phyloP scores from a whole-genome alignment of 169 alveolate genomes.

The Plasmodium chabaudi region DNA sequence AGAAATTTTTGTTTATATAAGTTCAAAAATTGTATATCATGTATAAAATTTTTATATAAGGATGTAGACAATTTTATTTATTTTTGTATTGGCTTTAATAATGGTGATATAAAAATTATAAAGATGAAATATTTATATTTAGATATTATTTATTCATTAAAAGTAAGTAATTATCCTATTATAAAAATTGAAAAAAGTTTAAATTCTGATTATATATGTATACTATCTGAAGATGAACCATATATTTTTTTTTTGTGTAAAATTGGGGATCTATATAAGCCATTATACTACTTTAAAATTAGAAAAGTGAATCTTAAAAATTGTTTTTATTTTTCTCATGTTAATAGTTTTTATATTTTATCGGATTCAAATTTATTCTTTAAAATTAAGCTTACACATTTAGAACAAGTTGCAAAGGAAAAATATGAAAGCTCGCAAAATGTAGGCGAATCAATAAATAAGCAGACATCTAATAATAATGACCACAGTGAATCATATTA shows the following conservation, averaged over 20 bases:
- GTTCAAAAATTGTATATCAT: slow-evolving; percentile 33
- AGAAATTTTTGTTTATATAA: slow-evolving; percentile 39
- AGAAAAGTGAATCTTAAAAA: background rate
- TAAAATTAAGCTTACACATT: background rate
- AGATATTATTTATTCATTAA: slow-evolving; percentile 37
- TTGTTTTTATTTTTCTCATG: slow-evolving; percentile 21
- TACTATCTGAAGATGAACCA: slow-evolving; percentile 41
- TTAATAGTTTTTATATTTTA: slow-evolving; percentile 15
- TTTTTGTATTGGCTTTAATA: slow-evolving; percentile 63
- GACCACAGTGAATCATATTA: background rate
- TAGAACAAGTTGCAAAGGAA: background rate
- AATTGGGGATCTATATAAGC: slow-evolving; percentile 10
- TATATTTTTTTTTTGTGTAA: slow-evolving; percentile 38
- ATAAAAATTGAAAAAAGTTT: slow-evolving; percentile 31
- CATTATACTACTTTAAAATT: slow-evolving; percentile 42
- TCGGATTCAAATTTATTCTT: slow-evolving; percentile 19
- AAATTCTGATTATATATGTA: slow-evolving; percentile 24
- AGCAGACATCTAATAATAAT: background rate
- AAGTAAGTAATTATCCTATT: slow-evolving; percentile 47
- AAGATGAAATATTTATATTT: slow-evolving; percentile 44
- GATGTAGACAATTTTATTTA: slow-evolving; percentile 18
- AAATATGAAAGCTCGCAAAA: background rate
- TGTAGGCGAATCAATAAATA: background rate
- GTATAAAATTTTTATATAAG: slow-evolving; percentile 24
- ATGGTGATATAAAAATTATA: slow-evolving; percentile 45